These are phyloP conservation scores for Chrysosporium keratinophilum DNA, from an alignment of 2,329 filamentous ascomycete genomes.

Conservation along the genomic window DNA sequence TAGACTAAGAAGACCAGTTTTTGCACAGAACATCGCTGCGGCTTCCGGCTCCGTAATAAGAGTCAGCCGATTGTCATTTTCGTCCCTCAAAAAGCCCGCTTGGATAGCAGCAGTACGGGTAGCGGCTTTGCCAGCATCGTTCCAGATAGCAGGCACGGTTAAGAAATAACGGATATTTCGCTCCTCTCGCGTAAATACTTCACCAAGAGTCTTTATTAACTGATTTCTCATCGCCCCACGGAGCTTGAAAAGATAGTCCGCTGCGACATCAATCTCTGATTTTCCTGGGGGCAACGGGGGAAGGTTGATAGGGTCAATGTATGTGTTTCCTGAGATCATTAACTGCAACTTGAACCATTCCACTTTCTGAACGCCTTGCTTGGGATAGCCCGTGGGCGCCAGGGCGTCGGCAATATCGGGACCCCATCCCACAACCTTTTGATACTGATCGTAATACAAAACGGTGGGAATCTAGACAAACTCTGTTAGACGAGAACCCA, in stretches of 20 bases:
- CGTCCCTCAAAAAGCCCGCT: conserved; percentile 89
- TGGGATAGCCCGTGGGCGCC: conserved; percentile 92
- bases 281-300: conserved; percentile 94
- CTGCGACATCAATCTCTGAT: conserved; percentile 98
- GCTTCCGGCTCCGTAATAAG: conserved; percentile 94
- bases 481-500: too few relatives aligned
- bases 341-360: conserved; percentile 99
- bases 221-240: conserved; percentile 94
- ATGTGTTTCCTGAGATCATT: conserved; percentile 97
- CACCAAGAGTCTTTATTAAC: conserved; percentile 88
- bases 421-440: conserved; percentile 99
- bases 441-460: conserved; percentile 98
- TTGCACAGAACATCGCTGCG: conserved; percentile 93
- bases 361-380: conserved; percentile 94
- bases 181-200: conserved; percentile 96
- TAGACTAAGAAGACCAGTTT: conserved; percentile 87
- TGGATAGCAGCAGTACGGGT: conserved; percentile 93
- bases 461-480: conserved; percentile 80
- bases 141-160: conserved; percentile 99
- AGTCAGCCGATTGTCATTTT: conserved; percentile 93
- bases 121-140: conserved; percentile 94
- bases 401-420: conserved; percentile 95
- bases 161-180: conserved; percentile 96
- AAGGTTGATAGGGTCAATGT: conserved; percentile 97
- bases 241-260: conserved; percentile 96